Base-by-base conservation (phyloP, 2,329 filamentous ascomycete species). In the Xylaria sp. region DNA sequence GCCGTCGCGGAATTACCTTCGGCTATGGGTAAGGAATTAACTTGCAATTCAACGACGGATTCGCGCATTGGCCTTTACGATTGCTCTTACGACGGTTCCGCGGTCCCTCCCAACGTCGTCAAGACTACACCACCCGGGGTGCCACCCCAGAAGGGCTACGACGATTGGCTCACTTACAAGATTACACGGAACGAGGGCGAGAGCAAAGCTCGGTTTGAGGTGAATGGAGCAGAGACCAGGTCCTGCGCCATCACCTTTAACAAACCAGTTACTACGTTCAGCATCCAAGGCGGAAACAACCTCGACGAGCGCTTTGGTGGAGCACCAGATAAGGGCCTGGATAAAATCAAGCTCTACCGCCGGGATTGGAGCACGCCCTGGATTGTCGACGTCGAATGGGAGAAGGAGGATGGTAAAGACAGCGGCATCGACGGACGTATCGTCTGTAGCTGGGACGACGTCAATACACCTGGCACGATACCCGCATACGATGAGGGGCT, bases 381-480 rank as follows among this genome's bases (percentile, higher is more conserved):
- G 91, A 83, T 83, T 15, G 88, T 96, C 17, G 86, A 91, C 68
- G 83, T 95, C 1, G 81, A 85, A 57, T 93, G 90, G 89, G 78
- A 81, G 58, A 65, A 73, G 15, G 70, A 71, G 56, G 68, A 56
- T 3, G 71, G 75, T 13, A 69, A 75, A 61, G 75, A 76, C 17
- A 70, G 62, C 31, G 54, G 74, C 51, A 73, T 92, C 33, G 83
- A 81, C 65, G 91, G 93, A 1, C 83, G 79, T 33, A 87, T 93
- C 1, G 83, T 89, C 15, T 98, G 95, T 76, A 80, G 91, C 31
- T 98, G 93, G 93, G 92, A 90, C 70, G 95, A 99, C 78, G 88
- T 86, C 44, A 97, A 97, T 71, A 78, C 80, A 35, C 76, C 78
- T 2, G 89, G 86, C 3, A 82, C 83, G 1, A 93, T 98, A 48